These are phyloP conservation scores for Metschnikowia henanensis DNA, from an alignment of 805 yeast genomes.

Conservation along the genomic window DNA sequence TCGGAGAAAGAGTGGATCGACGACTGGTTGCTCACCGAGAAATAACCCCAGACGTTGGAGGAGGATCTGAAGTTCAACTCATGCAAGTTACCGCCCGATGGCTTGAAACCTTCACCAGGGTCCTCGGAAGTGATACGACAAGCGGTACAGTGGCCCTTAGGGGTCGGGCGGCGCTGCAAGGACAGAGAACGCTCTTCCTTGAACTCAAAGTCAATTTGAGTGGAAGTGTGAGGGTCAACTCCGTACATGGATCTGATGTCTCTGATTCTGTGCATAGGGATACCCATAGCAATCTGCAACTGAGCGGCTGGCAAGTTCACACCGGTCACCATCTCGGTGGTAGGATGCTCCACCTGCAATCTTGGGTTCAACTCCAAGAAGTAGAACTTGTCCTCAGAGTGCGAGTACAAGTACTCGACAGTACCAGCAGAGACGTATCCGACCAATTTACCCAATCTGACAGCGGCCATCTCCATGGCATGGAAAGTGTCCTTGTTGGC, in stretches of 20 bases:
- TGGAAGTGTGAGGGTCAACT: slow-evolving; percentile 90
- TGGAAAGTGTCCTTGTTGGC: slow-evolving; percentile 85
- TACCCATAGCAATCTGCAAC: slow-evolving; percentile 99
- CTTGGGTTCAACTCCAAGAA: slow-evolving; percentile 97
- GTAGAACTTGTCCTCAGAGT: slow-evolving; percentile 91
- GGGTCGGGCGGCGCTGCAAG: slow-evolving; percentile 88
- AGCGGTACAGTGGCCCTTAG: slow-evolving; percentile 98
- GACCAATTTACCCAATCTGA: slow-evolving; percentile 91
- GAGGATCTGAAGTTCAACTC: slow-evolving; percentile 96
- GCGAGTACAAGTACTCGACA: slow-evolving; percentile 94
- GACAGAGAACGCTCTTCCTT: slow-evolving; percentile 65
- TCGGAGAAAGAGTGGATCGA: slow-evolving; percentile 97
- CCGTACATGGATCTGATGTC: slow-evolving; percentile 94
- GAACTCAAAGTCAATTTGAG: slow-evolving; percentile 90
- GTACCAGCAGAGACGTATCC: slow-evolving; percentile 99
- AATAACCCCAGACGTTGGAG: slow-evolving; percentile 99
- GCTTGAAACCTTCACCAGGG: slow-evolving; percentile 99
- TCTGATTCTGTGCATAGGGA: slow-evolving; percentile 91
- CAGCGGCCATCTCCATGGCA: slow-evolving; percentile 96
- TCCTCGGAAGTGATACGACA: slow-evolving; percentile 99
- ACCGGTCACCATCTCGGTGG: slow-evolving; percentile 99
- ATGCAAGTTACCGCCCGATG: slow-evolving; percentile 95
- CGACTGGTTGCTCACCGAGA: slow-evolving; percentile 94
- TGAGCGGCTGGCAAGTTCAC: slow-evolving; percentile 98
- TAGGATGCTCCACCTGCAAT: slow-evolving; percentile 99